Evolutionary conservation across 176 grass and related monocot genomes (phyloP), one percentile per base, ranked within the genome.

Genomic region (Ampelocalamus luodianensis): DNA sequence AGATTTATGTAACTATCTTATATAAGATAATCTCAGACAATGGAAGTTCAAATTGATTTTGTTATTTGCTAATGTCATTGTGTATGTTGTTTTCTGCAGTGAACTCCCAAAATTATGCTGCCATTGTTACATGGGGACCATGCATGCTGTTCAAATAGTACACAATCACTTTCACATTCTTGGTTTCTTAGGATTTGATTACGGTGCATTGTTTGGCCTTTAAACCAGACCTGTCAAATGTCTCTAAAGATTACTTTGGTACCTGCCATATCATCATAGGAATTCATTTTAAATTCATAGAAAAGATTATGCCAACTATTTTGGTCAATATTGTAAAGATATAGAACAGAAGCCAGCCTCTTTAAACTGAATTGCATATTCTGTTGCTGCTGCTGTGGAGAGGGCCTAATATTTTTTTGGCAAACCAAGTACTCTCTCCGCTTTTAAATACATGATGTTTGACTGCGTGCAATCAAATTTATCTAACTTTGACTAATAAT

Each of bases 151-250:
- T 74, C 44, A 55, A 36, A 26, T 65, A 12, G 23, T 54, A 13
- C 14, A 63, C 0, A 14, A 37, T 66, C 58, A 58, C 58, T 73
- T 72, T 88, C 1, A 12, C 29, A 20, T 20, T 45, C 46, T 46
- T 65, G 39, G 20, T 79, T 72, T 18, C 38, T 60, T 71, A 40
- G 15, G 36, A 55, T 62, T 65, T 87, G 2, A 73, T 65, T 65
- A 37, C 3, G 11, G 8, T 14, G 10, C 5, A 17, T 37, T 51
- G 17, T 27, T 65, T 82, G 18, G 18, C n/a, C 12, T 75, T 67
- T 45, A 10, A 60, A 51, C 1, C 10, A 6, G 22, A 80, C 37
- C 20, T 43, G n/a, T 22, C 2, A 82, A 48, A 18, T 70, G 22
- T 40, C 34, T 77, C 27, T 67, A 1, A 51, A 62, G 39, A 68